These are phyloP conservation scores for Neofusicoccum laricinum DNA, from an alignment of 2,329 filamentous ascomycete species.

Conservation along the genomic window DNA sequence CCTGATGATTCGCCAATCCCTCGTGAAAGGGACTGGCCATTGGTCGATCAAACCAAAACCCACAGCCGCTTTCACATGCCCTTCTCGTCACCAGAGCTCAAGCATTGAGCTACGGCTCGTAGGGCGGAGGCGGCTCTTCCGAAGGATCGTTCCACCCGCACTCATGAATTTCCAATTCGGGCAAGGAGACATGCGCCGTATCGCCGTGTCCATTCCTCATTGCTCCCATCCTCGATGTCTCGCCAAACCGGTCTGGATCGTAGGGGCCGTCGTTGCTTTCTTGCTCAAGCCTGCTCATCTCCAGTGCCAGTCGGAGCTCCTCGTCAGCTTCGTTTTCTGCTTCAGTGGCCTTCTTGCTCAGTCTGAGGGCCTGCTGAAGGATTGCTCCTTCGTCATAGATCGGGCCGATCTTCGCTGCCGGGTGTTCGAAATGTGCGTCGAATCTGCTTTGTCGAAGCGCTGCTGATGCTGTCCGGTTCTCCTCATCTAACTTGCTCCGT, in stretches of 20 bases:
- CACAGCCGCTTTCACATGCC: not conserved
- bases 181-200: not conserved
- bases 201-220: not conserved
- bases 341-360: not conserved
- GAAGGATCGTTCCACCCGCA: not conserved
- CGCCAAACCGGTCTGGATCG: not conserved
- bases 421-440: not conserved
- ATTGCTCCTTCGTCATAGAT: not conserved
- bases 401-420: not conserved
- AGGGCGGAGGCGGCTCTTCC: not conserved
- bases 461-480: too few species aligned
- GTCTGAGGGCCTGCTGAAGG: not conserved
- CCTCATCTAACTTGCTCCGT: not conserved
- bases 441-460: not conserved
- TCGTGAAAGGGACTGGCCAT: not conserved
- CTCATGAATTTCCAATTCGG: not conserved
- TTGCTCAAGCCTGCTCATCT: not conserved
- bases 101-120: not conserved
- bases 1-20: not conserved
- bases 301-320: not conserved
- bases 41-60: not conserved
- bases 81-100: not conserved
- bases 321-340: not conserved
- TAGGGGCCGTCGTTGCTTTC: not conserved
- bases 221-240: slow-evolving; percentile 3